A percentile compares a stretch with the other conserved stretches of the same genome.
Conservation (phyloP, 352 stramenopile genomes). For the Saprolegnia parasitica region DNA sequence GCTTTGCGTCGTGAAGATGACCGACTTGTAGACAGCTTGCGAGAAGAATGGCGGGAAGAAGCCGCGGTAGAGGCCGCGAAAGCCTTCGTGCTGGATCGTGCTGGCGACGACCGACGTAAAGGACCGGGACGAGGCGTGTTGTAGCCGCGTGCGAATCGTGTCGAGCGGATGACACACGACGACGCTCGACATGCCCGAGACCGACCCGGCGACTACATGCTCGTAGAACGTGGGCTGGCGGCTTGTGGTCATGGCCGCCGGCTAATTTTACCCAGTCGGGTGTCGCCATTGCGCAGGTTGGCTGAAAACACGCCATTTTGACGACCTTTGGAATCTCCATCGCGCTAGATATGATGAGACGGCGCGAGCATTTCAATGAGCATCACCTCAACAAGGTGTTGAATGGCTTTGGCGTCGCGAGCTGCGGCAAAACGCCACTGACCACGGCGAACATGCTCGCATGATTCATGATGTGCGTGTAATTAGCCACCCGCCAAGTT, state of each 20-base stretch:
- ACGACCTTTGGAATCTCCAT: not conserved
- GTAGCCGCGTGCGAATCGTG: slow-evolving; percentile 81
- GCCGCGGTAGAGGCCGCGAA: slow-evolving; percentile 73
- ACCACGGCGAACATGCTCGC: too few relatives aligned
- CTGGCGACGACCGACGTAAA: slow-evolving; percentile 55
- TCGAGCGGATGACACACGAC: slow-evolving; percentile 80
- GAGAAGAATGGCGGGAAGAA: slow-evolving; percentile 84
- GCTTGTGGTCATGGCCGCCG: not conserved
- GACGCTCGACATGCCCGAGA: slow-evolving; percentile 79
- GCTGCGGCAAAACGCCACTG: too few relatives aligned
- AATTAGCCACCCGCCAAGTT: slow-evolving; percentile 10
- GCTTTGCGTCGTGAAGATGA: slow-evolving; percentile 77
- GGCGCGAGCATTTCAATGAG: too few relatives aligned
- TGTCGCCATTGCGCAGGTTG: not conserved
- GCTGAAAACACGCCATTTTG: slow-evolving; percentile 6
- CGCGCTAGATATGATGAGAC: not conserved
- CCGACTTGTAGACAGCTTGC: slow-evolving; percentile 83
- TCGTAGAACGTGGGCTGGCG: slow-evolving; percentile 54
- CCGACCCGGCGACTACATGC: slow-evolving; percentile 67
- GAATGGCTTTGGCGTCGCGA: too few relatives aligned
- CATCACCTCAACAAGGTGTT: too few relatives aligned
- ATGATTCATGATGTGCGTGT: not conserved
- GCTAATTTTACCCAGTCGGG: not conserved
- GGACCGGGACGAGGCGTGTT: slow-evolving; percentile 63
- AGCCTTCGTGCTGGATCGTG: slow-evolving; percentile 58